Conservation (phyloP, 2,329 filamentous ascomycete species). For the Colletotrichum sp. region DNA sequence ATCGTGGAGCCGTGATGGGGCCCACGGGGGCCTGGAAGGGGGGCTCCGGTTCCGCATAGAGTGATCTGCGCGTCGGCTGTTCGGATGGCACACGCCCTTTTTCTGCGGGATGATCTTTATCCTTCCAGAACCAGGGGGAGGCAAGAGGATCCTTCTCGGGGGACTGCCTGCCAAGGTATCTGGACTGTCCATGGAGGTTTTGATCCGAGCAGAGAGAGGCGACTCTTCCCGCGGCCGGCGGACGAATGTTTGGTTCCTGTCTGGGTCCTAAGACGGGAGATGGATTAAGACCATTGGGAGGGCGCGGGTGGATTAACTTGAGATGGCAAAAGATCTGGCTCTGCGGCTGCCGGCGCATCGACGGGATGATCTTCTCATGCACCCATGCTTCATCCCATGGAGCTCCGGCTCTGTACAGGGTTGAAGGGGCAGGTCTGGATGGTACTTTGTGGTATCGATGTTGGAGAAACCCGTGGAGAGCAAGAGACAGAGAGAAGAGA, state of each 20-base stretch:
- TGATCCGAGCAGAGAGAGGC: neutral
- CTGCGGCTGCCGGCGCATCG: neutral
- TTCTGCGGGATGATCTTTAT: neutral
- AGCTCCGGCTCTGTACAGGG: neutral
- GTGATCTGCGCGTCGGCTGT: constrained; percentile 7
- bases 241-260: neutral
- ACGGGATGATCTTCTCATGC: neutral
- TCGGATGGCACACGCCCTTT: neutral
- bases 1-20: neutral
- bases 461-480: neutral
- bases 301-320: neutral
- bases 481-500: neutral
- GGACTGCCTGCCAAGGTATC: neutral
- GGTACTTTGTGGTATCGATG: neutral
- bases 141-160: neutral
- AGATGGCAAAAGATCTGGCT: neutral
- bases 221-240: neutral
- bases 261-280: neutral
- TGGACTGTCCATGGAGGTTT: neutral
- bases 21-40: neutral
- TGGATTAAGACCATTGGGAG: neutral
- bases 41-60: constrained; percentile 3
- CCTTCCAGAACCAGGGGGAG: neutral
- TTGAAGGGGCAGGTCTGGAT: neutral
- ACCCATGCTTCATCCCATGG: neutral